phyloP scores from a whole-genome alignment of 1,139 yeast genomes.

The Starmera stellimalicola region DNA sequence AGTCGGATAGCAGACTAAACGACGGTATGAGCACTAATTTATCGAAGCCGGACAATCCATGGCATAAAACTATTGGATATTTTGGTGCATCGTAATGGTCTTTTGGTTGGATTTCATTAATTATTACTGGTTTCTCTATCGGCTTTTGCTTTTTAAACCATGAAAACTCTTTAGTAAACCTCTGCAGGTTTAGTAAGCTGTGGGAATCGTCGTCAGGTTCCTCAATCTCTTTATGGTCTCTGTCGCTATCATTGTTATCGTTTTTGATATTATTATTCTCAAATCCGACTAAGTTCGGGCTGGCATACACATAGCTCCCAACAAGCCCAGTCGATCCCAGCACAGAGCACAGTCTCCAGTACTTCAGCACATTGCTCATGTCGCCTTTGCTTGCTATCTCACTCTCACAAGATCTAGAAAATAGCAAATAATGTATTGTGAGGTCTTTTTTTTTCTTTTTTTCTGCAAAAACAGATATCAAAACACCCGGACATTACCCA shows the following conservation, averaged over 20 bases:
- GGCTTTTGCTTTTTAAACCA: slow-evolving; percentile 2
- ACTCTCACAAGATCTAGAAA: background rate
- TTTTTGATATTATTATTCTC: background rate
- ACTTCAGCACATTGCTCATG: background rate
- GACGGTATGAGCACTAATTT: slow-evolving; percentile 42
- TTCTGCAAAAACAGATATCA: no score
- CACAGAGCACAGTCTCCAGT: background rate
- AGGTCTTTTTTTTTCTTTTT: no score
- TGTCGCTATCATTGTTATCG: background rate
- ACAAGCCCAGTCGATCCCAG: background rate
- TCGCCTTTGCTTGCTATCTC: background rate
- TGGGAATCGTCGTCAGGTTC: background rate
- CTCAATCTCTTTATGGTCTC: background rate
- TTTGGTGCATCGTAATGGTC: slow-evolving; percentile 30
- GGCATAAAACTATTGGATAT: slow-evolving; percentile 69
- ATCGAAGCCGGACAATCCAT: slow-evolving; percentile 80
- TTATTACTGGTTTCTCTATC: slow-evolving; percentile 7
- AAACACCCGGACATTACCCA: no score
- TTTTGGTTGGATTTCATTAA: slow-evolving; percentile 14
- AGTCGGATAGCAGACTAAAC: slow-evolving; percentile 20
- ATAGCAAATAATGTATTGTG: no score
- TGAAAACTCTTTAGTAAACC: background rate
- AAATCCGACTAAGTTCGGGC: background rate
- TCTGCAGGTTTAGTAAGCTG: background rate
- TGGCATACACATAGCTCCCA: background rate